Percentiles rank a stretch among this genome's conserved stretches.
These are phyloP conservation scores for Serendipita sp. DNA, from an alignment of 1,284 basidiomycete genomes.

Conservation along the genomic window DNA sequence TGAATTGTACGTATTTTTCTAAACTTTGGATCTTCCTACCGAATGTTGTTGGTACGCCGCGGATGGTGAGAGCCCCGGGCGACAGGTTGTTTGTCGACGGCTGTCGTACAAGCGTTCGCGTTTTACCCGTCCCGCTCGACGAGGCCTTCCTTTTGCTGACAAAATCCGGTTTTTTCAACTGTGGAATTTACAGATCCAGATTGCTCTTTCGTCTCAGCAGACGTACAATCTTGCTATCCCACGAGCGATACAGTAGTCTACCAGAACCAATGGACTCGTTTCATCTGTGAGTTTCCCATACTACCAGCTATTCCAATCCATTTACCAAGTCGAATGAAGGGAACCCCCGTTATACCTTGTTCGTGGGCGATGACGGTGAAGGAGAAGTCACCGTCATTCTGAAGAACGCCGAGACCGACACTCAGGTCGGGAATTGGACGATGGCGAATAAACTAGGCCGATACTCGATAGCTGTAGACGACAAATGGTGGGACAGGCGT, in stretches of 20 bases:
- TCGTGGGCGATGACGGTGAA: slow-evolving; percentile 16
- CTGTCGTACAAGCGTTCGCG: background rate
- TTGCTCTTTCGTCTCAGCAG: slow-evolving; percentile 34
- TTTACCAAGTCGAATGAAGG: slow-evolving; percentile 23
- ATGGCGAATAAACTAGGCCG: slow-evolving; percentile 36
- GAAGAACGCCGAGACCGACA: slow-evolving; percentile 39
- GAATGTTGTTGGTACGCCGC: background rate
- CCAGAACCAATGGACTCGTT: slow-evolving; percentile 55
- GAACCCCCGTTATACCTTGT: slow-evolving; percentile 35
- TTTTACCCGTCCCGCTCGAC: background rate
- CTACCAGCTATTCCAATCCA: slow-evolving; percentile 14
- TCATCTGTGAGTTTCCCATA: slow-evolving; percentile 50
- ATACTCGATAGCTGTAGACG: slow-evolving; percentile 43
- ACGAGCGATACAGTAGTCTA: slow-evolving; percentile 32
- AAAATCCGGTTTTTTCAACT: background rate
- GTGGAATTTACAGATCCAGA: slow-evolving; percentile 17
- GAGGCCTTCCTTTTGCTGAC: background rate
- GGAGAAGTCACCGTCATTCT: background rate
- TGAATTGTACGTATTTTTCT: background rate
- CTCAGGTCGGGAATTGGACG: slow-evolving; percentile 29
- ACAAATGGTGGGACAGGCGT: slow-evolving; percentile 53
- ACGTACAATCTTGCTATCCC: slow-evolving; percentile 59
- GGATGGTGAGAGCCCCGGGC: background rate
- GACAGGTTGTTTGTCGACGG: background rate
- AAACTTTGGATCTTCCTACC: background rate